These are phyloP conservation scores for Ordospora colligata DNA, from an alignment of 371 early-diverging fungal species.

Conservation along the genomic window DNA sequence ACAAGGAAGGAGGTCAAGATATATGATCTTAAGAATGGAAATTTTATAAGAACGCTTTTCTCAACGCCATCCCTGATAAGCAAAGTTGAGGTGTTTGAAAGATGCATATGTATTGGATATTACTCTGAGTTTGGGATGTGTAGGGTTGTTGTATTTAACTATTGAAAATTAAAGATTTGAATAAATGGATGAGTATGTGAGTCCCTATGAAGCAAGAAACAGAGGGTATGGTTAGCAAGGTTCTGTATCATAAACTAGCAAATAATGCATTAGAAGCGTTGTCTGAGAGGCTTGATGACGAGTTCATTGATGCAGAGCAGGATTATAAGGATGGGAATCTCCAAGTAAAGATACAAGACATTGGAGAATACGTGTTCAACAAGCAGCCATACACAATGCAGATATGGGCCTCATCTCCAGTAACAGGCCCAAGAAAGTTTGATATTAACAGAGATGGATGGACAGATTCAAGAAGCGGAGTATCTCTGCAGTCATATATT, in stretches of 20 bases:
- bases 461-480: conserved; percentile 37
- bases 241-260: not conserved
- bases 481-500: conserved; percentile 6
- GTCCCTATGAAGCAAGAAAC: not conserved
- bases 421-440: conserved; percentile 80
- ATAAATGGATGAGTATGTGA: not conserved
- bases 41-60: conserved; percentile 41
- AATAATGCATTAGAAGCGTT: not conserved
- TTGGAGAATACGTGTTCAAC: conserved; percentile 86
- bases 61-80: not conserved
- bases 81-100: conserved; percentile 12
- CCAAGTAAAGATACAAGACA: conserved; percentile 70
- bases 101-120: conserved; percentile 28
- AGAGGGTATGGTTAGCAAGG: not conserved
- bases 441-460: conserved; percentile 64
- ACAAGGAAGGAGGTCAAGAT: conserved; percentile 34
- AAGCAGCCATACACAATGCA: conserved; percentile 94
- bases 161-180: not conserved
- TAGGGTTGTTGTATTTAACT: conserved; percentile 18
- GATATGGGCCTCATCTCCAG: conserved; percentile 90
- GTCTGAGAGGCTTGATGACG: not conserved
- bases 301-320: not conserved
- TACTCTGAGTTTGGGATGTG: not conserved
- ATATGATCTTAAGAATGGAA: conserved; percentile 42
- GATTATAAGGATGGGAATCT: conserved; percentile 67